Percentiles rank a stretch among this genome's conserved stretches.
These are phyloP conservation scores for Fraxinus sp. DNA, from an alignment of 305 asterid genomes.

Conservation along the genomic window DNA sequence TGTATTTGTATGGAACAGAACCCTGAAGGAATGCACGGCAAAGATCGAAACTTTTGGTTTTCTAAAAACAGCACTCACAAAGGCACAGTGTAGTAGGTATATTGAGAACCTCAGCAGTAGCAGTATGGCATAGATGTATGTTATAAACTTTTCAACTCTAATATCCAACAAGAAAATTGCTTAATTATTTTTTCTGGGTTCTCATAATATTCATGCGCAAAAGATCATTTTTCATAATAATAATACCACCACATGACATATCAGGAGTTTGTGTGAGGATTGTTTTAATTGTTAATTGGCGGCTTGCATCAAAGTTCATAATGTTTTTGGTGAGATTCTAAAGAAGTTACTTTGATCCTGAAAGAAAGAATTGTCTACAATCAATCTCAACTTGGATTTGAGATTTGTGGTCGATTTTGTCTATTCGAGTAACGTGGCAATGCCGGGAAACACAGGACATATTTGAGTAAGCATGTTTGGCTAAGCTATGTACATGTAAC, in stretches of 20 bases:
- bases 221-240: not conserved
- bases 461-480: not conserved
- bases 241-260: not conserved
- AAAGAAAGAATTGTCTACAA: not conserved
- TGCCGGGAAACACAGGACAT: not conserved
- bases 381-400: not conserved
- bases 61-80: conserved; percentile 23
- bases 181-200: conserved; percentile 10
- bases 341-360: not conserved
- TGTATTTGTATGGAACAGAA: conserved; percentile 19
- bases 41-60: conserved; percentile 22
- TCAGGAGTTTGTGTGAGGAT: not conserved
- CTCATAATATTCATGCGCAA: not conserved
- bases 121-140: conserved; percentile 29
- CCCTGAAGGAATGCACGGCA: conserved; percentile 19
- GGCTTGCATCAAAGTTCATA: not conserved
- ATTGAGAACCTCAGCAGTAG: conserved; percentile 24
- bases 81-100: conserved; percentile 35
- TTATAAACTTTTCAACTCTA: conserved; percentile 19
- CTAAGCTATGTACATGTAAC: not conserved
- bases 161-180: conserved; percentile 14
- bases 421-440: not conserved
- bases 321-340: not conserved
- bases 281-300: not conserved
- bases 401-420: not conserved